Conservation (phyloP, 169 alveolate genomes). For the Eimeria brunetti region DNA sequence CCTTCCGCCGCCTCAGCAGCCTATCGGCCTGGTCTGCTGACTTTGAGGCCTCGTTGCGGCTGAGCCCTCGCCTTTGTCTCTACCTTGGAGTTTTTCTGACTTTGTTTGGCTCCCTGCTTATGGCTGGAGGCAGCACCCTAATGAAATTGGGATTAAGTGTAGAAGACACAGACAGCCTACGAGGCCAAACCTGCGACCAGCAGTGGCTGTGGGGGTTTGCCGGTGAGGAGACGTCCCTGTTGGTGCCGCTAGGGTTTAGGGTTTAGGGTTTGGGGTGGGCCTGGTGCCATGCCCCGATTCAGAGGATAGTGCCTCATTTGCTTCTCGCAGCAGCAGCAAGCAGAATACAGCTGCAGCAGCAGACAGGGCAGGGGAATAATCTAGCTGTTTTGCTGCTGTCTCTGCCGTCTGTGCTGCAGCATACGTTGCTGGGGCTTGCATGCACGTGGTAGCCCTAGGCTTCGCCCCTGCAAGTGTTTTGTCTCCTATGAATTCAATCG, state of each 20-base stretch:
- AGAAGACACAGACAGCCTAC: constrained; percentile 78
- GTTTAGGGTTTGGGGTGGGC: no score
- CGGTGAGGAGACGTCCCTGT: no score
- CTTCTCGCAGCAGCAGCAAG: not conserved
- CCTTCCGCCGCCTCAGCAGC: constrained; percentile 1
- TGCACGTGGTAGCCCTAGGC: constrained; percentile 90
- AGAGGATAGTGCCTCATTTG: not conserved
- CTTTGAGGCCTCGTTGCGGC: constrained; percentile 10
- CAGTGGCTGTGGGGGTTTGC: constrained; percentile 88
- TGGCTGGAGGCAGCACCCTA: constrained; percentile 90
- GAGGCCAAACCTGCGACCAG: constrained; percentile 85
- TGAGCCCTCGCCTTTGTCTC: constrained; percentile 84
- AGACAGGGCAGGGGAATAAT: not conserved
- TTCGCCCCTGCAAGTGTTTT: constrained; percentile 92
- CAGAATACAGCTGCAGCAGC: not conserved
- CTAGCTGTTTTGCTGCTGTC: not conserved
- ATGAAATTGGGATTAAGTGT: constrained; percentile 89
- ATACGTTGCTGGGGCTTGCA: constrained; percentile 87
- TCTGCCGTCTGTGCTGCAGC: constrained; percentile 52
- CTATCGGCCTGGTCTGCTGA: constrained; percentile 35
- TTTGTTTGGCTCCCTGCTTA: constrained; percentile 87
- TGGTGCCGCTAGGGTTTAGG: no score
- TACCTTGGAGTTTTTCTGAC: constrained; percentile 87
- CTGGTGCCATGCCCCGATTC: not conserved
- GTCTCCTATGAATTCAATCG: constrained; percentile 91